These are phyloP conservation scores for Antarctomyces pellizariae DNA, from an alignment of 495 filamentous ascomycete species.

Conservation along the genomic window DNA sequence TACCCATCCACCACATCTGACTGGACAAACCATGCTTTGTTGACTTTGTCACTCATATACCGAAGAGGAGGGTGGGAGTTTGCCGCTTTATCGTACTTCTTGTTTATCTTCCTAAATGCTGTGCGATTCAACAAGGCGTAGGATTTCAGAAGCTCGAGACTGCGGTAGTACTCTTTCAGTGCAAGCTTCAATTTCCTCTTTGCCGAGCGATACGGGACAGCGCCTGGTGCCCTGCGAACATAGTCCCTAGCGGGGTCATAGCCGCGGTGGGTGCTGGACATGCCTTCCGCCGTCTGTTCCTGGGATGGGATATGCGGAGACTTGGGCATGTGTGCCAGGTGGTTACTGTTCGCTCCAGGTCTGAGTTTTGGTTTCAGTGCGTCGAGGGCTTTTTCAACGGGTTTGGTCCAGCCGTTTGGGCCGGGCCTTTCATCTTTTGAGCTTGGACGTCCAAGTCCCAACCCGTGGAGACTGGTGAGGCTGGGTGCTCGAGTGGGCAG, in stretches of 20 bases:
- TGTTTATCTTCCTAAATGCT: slow-evolving; percentile 93
- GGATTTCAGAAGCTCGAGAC: slow-evolving; percentile 73
- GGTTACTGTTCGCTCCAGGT: no score
- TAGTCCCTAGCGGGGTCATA: slow-evolving; percentile 39
- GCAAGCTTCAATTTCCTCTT: slow-evolving; percentile 82
- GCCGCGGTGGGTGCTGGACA: no score
- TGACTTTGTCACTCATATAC: slow-evolving; percentile 84
- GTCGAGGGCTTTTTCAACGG: not conserved
- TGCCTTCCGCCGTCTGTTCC: no score
- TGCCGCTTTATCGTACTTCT: slow-evolving; percentile 88
- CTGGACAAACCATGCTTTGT: slow-evolving; percentile 72
- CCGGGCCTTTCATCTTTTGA: not conserved
- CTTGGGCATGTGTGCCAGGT: no score
- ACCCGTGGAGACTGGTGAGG: no score
- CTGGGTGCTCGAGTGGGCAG: no score
- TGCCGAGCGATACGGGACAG: slow-evolving; percentile 58
- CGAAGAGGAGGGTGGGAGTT: slow-evolving; percentile 50
- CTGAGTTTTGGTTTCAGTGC: no score
- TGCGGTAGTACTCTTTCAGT: slow-evolving; percentile 76
- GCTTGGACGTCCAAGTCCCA: no score
- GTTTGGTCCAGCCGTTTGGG: not conserved
- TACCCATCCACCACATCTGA: slow-evolving; percentile 59
- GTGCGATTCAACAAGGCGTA: slow-evolving; percentile 76
- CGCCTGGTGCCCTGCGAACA: slow-evolving; percentile 28
- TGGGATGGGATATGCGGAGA: no score